These are phyloP conservation scores for Penicillium turbatum DNA, from an alignment of 495 filamentous ascomycete genomes.

Conservation along the genomic window DNA sequence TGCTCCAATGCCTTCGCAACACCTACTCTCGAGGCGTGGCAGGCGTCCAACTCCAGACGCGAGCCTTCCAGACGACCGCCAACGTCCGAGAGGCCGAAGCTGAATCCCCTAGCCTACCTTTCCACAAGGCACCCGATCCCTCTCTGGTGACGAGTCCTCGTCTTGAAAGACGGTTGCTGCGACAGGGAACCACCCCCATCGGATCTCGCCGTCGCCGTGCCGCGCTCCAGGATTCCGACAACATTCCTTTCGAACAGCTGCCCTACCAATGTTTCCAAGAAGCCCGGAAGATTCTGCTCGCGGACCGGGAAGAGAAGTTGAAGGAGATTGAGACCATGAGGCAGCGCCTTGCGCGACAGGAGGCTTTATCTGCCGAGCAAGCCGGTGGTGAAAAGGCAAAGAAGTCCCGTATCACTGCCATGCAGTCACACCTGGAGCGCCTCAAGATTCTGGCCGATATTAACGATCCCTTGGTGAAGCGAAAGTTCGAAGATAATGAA, in stretches of 20 bases:
- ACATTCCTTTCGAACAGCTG: slow-evolving; percentile 85
- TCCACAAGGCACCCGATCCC: slow-evolving; percentile 46
- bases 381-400: slow-evolving; percentile 58
- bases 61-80: slow-evolving; percentile 38
- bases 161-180: slow-evolving; percentile 57
- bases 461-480: slow-evolving; percentile 93
- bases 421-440: slow-evolving; percentile 69
- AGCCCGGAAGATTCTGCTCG: slow-evolving; percentile 74
- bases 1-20: slow-evolving; percentile 59
- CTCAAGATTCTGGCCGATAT: slow-evolving; percentile 90
- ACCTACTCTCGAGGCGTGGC: slow-evolving; percentile 34
- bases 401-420: slow-evolving; percentile 61
- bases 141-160: slow-evolving; percentile 48
- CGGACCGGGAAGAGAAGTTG: slow-evolving; percentile 80
- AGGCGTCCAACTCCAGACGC: slow-evolving; percentile 33
- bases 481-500: slow-evolving; percentile 86
- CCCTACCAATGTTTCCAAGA: slow-evolving; percentile 98
- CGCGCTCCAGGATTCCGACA: slow-evolving; percentile 58
- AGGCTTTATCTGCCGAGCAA: slow-evolving; percentile 53
- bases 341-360: slow-evolving; percentile 55
- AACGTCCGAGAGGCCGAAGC: slow-evolving; percentile 37
- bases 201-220: slow-evolving; percentile 82
- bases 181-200: slow-evolving; percentile 56
- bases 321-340: slow-evolving; percentile 55
- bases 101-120: slow-evolving; percentile 32